A percentile compares a stretch with the other conserved stretches of the same genome.
Conservation (phyloP, 257 asterid species). For the Solanum chilense region DNA sequence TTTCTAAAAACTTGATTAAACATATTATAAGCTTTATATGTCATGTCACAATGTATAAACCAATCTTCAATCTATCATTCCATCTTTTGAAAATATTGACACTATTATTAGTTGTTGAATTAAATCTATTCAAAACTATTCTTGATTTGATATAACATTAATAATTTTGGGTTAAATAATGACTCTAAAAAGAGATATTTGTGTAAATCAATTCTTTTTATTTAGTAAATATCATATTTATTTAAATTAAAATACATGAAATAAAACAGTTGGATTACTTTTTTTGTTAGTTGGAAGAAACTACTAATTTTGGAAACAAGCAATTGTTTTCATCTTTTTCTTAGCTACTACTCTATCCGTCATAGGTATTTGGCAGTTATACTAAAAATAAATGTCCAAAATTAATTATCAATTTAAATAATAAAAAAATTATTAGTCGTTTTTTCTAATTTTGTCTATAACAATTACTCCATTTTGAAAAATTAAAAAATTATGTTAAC, state of each 20-base stretch:
- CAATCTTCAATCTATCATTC: too few relatives aligned
- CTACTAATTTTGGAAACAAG: background rate
- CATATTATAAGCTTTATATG: too few relatives aligned
- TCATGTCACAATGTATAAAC: too few relatives aligned
- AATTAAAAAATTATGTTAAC: fast-evolving
- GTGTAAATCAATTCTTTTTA: background rate
- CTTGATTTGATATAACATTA: background rate
- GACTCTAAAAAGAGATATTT: background rate
- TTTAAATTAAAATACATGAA: background rate
- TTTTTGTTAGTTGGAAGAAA: background rate
- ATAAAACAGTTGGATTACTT: background rate
- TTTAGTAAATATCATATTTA: background rate
- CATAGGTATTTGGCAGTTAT: too few relatives aligned
- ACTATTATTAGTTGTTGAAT: background rate
- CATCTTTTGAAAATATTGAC: background rate
- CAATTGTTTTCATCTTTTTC: background rate
- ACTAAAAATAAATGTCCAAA: too few relatives aligned
- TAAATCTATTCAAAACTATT: background rate
- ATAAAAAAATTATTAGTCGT: too few relatives aligned
- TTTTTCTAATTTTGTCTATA: too few relatives aligned
- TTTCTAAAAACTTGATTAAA: too few relatives aligned
- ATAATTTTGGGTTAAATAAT: too few relatives aligned
- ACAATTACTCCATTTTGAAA: too few relatives aligned
- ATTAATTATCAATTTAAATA: fast-evolving
- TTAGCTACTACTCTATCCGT: background rate